Evolutionary conservation across 2,329 filamentous ascomycete species (phyloP), one percentile per base, ranked within the genome.

Genomic region (Sclerotiophoma versabilis): DNA sequence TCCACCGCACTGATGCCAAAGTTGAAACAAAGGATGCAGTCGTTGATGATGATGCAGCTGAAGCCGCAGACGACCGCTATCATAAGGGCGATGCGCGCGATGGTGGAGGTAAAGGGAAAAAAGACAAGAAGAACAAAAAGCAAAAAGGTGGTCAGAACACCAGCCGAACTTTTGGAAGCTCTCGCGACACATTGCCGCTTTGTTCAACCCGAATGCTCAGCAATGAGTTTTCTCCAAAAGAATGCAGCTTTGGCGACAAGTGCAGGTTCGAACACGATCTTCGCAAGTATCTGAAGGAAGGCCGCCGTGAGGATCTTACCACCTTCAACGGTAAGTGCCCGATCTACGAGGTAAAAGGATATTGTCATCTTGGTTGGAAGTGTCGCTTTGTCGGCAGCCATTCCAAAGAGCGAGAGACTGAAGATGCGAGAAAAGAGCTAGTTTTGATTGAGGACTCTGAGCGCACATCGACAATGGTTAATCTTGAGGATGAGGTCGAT

Each of bases 351-450:
- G 80, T 81, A 14, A 85, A 88, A 60, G 93, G 93, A 11, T 85
- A 82, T 58, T 99, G 95, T 67, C 83, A 85, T 42, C 85, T 89
- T 12, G 95, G 95, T 5, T 99, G 93, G 93, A 96, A 93, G 73
- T 99, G 95, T 73, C 89, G 93, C 19, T 96, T 97, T 70, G 89
- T 91, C 27, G 84, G 84, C 59, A 96, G 91, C 59, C 95, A 99
- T 76, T 95, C 92, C 66, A 83, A 87, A 58, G 93, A 98, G 76
- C 77, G 90, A 20, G 85, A 90, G 61, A 86, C 81, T 17, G 87
- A 88, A 48, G 93, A 96, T 73, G 93, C 92, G 8, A 84, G 85
- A 63, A 92, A 90, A 67, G 93, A 98, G 76, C 77, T 98, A 46
- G 81, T 93, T 3, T 80, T 96, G 42, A 67, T 89, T 17, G 84